Conservation (phyloP, 2,329 filamentous ascomycete species). For the Fusarium papillatum region DNA sequence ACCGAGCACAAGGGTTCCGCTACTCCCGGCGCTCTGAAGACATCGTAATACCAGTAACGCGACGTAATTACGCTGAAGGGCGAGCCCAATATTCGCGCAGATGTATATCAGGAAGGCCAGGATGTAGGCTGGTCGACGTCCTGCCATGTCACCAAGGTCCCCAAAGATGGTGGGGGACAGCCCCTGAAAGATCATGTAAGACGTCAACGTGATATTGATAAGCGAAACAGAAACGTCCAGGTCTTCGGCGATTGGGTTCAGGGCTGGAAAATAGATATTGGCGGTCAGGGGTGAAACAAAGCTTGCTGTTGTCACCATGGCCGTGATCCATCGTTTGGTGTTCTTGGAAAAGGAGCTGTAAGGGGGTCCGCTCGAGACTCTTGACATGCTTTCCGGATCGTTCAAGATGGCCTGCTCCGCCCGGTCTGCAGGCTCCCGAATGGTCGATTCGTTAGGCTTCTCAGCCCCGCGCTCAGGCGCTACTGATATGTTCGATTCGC, state of each 20-base stretch:
- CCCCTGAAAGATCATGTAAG: conserved; percentile 75
- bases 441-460: conserved; percentile 14
- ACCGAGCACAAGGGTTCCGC: conserved; percentile 78
- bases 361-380: conserved; percentile 37
- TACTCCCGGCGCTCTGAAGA: conserved; percentile 74
- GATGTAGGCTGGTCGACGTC: conserved; percentile 73
- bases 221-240: conserved; percentile 54
- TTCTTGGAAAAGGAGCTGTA: conserved; percentile 48
- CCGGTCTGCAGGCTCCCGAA: neutral
- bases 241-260: conserved; percentile 55
- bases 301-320: conserved; percentile 65
- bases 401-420: conserved; percentile 24
- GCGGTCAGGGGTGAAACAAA: conserved; percentile 71
- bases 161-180: conserved; percentile 73
- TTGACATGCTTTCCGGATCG: conserved; percentile 36
- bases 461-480: conserved; percentile 8
- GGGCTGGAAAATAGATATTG: conserved; percentile 67
- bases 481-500: conserved; percentile 10
- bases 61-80: conserved; percentile 68
- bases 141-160: conserved; percentile 71
- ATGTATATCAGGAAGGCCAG: conserved; percentile 70
- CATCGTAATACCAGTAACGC: conserved; percentile 72
- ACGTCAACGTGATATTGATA: conserved; percentile 67
- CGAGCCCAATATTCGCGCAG: conserved; percentile 70
- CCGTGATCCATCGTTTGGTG: conserved; percentile 65